These are phyloP conservation scores for Rugonectria rugulosa DNA, from an alignment of 2,329 filamentous ascomycete species.

Conservation along the genomic window DNA sequence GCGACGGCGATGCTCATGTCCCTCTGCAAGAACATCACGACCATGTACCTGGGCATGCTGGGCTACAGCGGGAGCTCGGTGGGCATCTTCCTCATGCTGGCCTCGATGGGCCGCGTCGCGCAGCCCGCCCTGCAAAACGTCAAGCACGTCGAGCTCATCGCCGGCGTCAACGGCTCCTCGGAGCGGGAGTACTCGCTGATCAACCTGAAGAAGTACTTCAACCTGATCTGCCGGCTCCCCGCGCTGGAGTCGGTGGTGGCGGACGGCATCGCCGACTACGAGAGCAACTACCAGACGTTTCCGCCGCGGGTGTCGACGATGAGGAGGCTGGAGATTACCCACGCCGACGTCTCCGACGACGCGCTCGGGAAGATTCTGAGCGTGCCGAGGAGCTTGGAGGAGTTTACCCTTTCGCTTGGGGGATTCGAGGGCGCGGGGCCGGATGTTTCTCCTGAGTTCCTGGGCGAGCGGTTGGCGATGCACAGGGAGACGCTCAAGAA, in stretches of 20 bases:
- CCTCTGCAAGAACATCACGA: constrained; percentile 4
- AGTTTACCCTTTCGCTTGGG: constrained; percentile 2
- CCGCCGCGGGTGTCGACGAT: neutral
- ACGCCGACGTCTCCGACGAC: neutral
- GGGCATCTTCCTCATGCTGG: neutral
- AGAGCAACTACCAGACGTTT: too few species aligned
- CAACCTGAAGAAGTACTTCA: neutral
- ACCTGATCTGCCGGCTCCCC: constrained; percentile 4
- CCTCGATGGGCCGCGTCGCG: constrained; percentile 1
- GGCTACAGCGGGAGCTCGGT: neutral
- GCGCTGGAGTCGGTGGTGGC: constrained; percentile 7
- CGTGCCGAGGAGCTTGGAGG: neutral
- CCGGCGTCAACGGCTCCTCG: neutral
- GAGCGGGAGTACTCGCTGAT: neutral
- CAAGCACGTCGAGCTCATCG: constrained; percentile 4
- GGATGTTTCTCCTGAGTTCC: neutral
- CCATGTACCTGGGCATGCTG: neutral
- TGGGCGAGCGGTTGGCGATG: neutral
- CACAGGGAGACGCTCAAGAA: constrained; percentile 3
- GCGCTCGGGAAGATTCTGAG: neutral
- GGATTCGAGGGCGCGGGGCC: neutral
- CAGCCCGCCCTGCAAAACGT: constrained; percentile 9
- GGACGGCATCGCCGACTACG: neutral
- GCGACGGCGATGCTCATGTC: neutral
- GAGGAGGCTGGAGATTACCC: neutral